Conservation (phyloP, 495 filamentous ascomycete species). For the Aspergillus ostianus region DNA sequence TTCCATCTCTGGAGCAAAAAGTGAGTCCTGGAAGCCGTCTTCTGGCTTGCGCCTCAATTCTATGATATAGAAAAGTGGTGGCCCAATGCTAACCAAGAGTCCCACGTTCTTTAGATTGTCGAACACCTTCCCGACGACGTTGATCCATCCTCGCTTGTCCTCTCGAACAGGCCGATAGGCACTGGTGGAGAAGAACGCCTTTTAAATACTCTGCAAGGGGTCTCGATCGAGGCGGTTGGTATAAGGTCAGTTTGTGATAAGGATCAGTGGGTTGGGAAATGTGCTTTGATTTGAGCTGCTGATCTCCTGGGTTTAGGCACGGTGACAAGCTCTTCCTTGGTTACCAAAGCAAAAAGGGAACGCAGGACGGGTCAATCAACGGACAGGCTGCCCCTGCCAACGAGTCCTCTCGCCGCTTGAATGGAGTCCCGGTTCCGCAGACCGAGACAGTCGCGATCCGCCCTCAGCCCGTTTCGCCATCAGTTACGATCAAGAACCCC, state of each 20-base stretch:
- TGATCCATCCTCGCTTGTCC: constrained; percentile 68
- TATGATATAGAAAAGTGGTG: not conserved
- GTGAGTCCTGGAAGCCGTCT: constrained; percentile 21
- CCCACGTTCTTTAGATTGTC: constrained; percentile 44
- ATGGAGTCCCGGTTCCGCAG: constrained; percentile 72
- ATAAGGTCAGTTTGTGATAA: constrained; percentile 54
- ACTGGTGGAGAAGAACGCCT: constrained; percentile 70
- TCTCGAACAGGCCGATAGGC: constrained; percentile 78
- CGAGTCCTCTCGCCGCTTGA: constrained; percentile 54
- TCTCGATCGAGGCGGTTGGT: constrained; percentile 68
- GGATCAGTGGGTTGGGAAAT: not conserved
- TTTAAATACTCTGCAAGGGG: constrained; percentile 62
- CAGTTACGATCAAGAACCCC: constrained; percentile 72
- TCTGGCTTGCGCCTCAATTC: not conserved
- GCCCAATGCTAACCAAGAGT: constrained; percentile 8
- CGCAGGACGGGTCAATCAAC: constrained; percentile 50
- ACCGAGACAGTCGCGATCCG: constrained; percentile 65
- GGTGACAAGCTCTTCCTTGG: constrained; percentile 86
- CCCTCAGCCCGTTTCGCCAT: constrained; percentile 54
- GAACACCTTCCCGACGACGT: constrained; percentile 66
- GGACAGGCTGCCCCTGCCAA: constrained; percentile 33
- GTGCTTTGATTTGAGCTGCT: constrained; percentile 3
- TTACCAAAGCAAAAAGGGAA: constrained; percentile 58
- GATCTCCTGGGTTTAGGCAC: constrained; percentile 54
- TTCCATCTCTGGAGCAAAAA: constrained; percentile 45